Conservation (phyloP, 192 early-diverging fungal genomes). For the Geosiphon pyriformis region DNA sequence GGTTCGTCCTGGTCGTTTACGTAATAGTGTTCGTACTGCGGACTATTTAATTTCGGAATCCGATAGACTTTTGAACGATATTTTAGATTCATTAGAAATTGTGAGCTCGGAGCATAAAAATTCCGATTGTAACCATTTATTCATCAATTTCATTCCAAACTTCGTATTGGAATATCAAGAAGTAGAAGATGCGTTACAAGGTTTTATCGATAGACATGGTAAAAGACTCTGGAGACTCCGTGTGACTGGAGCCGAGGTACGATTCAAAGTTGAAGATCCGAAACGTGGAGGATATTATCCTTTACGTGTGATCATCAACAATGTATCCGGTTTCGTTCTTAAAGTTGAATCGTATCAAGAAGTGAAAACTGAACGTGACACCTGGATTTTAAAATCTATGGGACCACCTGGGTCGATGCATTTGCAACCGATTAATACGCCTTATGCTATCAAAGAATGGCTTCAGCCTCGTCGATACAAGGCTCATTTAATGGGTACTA, state of each 20-base stretch:
- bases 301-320: constrained; percentile 87
- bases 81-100: constrained; percentile 92
- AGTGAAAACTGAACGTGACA: constrained; percentile 72
- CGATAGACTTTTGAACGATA: constrained; percentile 89
- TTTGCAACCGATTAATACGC: constrained; percentile 69
- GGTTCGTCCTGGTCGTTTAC: constrained; percentile 84
- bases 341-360: constrained; percentile 93
- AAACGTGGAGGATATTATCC: constrained; percentile 48
- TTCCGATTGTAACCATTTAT: constrained; percentile 98
- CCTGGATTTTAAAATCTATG: constrained; percentile 83
- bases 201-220: constrained; percentile 90
- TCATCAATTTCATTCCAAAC: constrained; percentile 97
- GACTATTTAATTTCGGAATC: constrained; percentile 95
- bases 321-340: constrained; percentile 87
- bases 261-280: constrained; percentile 84
- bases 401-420: constrained; percentile 76
- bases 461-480: constrained; percentile 96
- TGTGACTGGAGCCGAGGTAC: constrained; percentile 93
- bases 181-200: constrained; percentile 78
- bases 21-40: constrained; percentile 74
- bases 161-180: constrained; percentile 83
- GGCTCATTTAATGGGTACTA: constrained; percentile 96
- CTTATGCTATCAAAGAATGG: constrained; percentile 91
- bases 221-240: constrained; percentile 92
- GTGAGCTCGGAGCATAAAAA: constrained; percentile 86